Conservation (phyloP, 2,329 filamentous ascomycete genomes). For the Arthrobotrys conoides region DNA sequence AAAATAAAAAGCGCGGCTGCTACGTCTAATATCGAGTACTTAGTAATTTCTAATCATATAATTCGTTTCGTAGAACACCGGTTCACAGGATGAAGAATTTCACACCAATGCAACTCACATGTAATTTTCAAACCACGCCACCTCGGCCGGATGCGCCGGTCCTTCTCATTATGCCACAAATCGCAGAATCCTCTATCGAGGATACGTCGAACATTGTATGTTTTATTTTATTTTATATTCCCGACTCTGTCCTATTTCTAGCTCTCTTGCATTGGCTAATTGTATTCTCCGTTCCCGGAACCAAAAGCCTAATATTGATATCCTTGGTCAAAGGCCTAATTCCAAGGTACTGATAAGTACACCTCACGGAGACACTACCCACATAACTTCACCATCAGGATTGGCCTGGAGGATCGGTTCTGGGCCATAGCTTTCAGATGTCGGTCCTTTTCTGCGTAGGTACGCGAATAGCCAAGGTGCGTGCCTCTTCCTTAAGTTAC, state of each 20-base stretch:
- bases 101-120: constrained; percentile 58
- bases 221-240: not conserved
- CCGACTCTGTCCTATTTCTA: no score
- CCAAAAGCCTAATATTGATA: constrained; percentile 42
- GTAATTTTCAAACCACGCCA: constrained; percentile 59
- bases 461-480: no score
- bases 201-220: constrained; percentile 40
- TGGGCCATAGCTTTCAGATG: not conserved
- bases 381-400: constrained; percentile 55
- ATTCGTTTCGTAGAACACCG: constrained; percentile 21
- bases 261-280: constrained; percentile 25
- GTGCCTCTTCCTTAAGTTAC: no score
- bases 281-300: not conserved
- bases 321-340: not conserved
- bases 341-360: constrained; percentile 49
- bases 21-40: no score
- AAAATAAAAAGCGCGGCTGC: not conserved
- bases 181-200: constrained; percentile 21
- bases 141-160: constrained; percentile 42
- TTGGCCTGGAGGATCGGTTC: constrained; percentile 12
- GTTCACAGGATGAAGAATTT: constrained; percentile 57
- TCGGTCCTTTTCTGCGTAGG: no score
- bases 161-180: constrained; percentile 50
- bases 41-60: not conserved
- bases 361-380: constrained; percentile 52